Conservation (phyloP, 257 asterid genomes). For the Hygrophila difformis region DNA sequence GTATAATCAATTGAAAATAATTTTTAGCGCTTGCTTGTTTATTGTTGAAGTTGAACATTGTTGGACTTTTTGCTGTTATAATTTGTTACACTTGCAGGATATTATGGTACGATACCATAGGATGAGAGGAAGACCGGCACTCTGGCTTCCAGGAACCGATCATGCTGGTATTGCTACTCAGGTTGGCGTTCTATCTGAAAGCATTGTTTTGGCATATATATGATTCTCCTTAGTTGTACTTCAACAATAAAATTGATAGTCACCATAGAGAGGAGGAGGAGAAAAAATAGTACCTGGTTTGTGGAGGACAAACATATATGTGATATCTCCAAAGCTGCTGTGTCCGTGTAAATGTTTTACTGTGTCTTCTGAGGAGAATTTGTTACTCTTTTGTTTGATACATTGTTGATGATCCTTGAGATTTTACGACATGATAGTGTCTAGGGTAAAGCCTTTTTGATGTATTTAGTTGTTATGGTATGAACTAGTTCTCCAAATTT, state of each 20-base stretch:
- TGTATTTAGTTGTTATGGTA: slow-evolving; percentile 4
- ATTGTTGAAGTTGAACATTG: not conserved
- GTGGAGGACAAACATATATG: too few species aligned
- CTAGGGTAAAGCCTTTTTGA: slow-evolving; percentile 6
- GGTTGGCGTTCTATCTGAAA: slow-evolving; percentile 42
- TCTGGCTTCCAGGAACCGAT: slow-evolving; percentile 99
- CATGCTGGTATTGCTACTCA: slow-evolving; percentile 99
- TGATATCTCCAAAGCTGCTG: too few species aligned
- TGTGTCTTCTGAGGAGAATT: too few species aligned
- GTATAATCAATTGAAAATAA: slow-evolving; percentile 2
- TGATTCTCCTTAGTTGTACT: too few species aligned
- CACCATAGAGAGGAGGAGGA: too few species aligned
- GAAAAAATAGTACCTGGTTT: too few species aligned
- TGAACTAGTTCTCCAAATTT: slow-evolving; percentile 19
- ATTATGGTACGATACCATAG: slow-evolving; percentile 90
- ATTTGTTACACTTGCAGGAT: slow-evolving; percentile 45
- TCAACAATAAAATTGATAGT: too few species aligned
- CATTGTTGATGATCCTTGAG: slow-evolving; percentile 6
- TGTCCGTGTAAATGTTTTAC: too few species aligned
- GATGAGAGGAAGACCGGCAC: slow-evolving; percentile 92
- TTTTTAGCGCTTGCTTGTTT: not conserved
- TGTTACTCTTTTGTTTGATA: not conserved
- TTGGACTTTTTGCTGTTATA: not conserved
- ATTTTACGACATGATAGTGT: slow-evolving; percentile 9
- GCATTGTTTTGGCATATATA: too few species aligned